phyloP scores from a whole-genome alignment of 1,284 basidiomycete species.

The Pseudozyma pruni region DNA sequence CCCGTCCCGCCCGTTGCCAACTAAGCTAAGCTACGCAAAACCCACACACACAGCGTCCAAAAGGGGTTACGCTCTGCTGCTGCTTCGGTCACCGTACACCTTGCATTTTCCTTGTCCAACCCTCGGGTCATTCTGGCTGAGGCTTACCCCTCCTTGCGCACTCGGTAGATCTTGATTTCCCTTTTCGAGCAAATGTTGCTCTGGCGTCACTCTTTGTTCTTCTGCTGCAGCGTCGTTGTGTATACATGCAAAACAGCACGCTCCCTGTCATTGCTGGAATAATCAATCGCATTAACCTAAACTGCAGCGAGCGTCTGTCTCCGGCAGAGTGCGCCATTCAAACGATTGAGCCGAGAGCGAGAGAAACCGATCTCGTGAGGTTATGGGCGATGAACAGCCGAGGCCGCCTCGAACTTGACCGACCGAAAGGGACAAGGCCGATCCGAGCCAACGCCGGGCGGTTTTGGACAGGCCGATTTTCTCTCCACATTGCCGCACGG shows the following conservation, averaged over 20 bases:
- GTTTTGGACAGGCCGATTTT: conserved; percentile 4
- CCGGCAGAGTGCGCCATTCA: not conserved
- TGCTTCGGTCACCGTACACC: not conserved
- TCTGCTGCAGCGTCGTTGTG: conserved; percentile 24
- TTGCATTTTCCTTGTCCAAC: conserved; percentile 1
- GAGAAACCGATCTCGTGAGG: no score
- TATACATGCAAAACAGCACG: conserved; percentile 26
- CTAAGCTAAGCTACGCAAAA: conserved; percentile 6
- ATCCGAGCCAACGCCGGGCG: not conserved
- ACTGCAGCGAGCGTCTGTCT: not conserved
- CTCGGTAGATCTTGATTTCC: no score
- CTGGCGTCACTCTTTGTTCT: not conserved
- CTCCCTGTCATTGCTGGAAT: conserved; percentile 21
- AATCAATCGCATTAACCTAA: conserved; percentile 20
- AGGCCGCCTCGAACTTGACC: not conserved
- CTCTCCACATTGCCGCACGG: conserved; percentile 30
- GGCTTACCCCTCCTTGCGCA: no score
- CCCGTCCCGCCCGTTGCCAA: conserved; percentile 49
- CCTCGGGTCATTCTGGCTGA: not conserved
- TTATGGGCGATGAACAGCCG: no score
- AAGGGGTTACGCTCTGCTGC: conserved; percentile 3
- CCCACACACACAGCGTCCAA: conserved; percentile 3
- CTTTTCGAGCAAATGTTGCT: not conserved
- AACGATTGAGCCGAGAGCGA: no score
- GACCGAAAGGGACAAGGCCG: no score